Conservation (phyloP, 495 filamentous ascomycete species). For the Zalerion maritima region DNA sequence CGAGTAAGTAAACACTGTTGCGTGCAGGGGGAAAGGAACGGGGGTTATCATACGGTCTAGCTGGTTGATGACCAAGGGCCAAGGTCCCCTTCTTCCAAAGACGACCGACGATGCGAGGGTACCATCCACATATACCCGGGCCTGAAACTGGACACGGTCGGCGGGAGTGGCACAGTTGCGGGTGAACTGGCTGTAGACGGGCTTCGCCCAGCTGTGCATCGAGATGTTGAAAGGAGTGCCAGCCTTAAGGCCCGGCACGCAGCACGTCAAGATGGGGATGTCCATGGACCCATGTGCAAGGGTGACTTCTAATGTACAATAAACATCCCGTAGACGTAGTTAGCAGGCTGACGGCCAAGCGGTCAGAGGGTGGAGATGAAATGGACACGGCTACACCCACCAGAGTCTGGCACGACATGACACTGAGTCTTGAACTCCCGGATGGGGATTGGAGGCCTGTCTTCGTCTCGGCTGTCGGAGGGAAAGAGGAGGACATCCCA, state of each 20-base stretch:
- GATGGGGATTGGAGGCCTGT: slow-evolving; percentile 46
- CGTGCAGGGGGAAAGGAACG: too few relatives aligned
- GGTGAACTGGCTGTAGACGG: slow-evolving; percentile 45
- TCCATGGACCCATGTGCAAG: slow-evolving; percentile 26
- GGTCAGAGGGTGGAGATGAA: neutral
- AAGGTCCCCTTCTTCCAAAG: too few relatives aligned
- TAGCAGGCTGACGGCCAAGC: neutral
- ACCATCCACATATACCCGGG: slow-evolving; percentile 59
- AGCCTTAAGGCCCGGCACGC: slow-evolving; percentile 50
- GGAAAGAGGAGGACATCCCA: slow-evolving; percentile 84
- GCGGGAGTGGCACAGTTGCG: slow-evolving; percentile 44
- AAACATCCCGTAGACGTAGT: neutral
- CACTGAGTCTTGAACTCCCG: slow-evolving; percentile 82
- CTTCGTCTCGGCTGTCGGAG: slow-evolving; percentile 23
- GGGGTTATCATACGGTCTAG: too few relatives aligned
- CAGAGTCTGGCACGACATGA: slow-evolving; percentile 54
- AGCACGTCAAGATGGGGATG: slow-evolving; percentile 61
- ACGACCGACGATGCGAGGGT: slow-evolving; percentile 43
- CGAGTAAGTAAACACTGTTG: too few relatives aligned
- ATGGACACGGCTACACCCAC: slow-evolving; percentile 19
- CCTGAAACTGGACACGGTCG: slow-evolving; percentile 49
- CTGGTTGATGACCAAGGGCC: slow-evolving; percentile 46
- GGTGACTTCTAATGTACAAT: slow-evolving; percentile 19
- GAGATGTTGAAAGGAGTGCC: slow-evolving; percentile 59
- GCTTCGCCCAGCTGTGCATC: slow-evolving; percentile 66